Evolutionary conservation across 2,329 filamentous ascomycete genomes (phyloP), one percentile per base, ranked within the genome.

Genomic region (Fusarium sp.): DNA sequence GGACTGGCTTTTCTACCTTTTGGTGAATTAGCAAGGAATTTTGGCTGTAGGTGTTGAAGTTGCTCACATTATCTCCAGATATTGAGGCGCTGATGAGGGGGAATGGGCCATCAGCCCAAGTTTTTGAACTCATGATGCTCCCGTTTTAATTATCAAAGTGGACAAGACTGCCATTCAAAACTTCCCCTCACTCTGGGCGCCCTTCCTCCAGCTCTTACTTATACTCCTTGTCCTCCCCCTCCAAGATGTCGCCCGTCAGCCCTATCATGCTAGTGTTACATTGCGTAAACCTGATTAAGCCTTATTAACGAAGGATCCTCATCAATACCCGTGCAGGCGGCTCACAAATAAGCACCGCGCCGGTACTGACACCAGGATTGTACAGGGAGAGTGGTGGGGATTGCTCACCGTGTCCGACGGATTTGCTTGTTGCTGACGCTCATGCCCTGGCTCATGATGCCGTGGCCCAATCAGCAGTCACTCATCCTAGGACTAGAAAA

Each of bases 61-160:
- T 16, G 20, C 18, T n/a, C 73, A 76, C 80, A 73, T 73, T 67
- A 65, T 76, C 73, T 2, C 79, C 78, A 5, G 75, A 69, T 22
- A 62, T 73, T n/a, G 74, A 71, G 16, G 74, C 65, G 22, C 76
- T 71, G 48, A 83, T 80, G 52, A 83, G 77, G 27, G 77, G 64
- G 45, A 81, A 83, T 0, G 81, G 82, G n/a, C 78, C 77, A 20
- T 83, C 81, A 5, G 78, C 81, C 82, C 82, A 83, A 5, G 71
- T 72, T 56, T 79, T 80, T 0, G 7, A 56, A 13, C 52, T 64
- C 75, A 77, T 77, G 62, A 22, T 63, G 56, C 5, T 18, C 3
- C 24, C 13, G 33, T 27, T 24, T 24, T 1, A 13, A 20, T 57
- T 8, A n/a, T 35, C 18, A 2, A 56, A 56, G 29, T 29, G 45